A percentile compares a stretch with the other conserved stretches of the same genome.
Conservation (phyloP, 805 yeast species). For the Candida methanosorbosa region DNA sequence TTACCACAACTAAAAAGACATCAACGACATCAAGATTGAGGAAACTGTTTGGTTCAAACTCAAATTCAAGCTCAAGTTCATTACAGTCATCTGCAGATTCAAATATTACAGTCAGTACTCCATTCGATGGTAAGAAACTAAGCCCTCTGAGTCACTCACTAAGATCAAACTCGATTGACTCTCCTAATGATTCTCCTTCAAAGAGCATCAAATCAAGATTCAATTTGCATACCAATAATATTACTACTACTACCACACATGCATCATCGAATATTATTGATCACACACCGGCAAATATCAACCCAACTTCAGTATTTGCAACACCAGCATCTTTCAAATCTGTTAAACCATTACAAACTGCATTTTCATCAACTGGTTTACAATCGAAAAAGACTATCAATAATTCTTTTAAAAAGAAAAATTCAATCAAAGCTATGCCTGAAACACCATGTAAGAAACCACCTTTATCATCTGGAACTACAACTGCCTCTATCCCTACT, state of each 20-base stretch:
- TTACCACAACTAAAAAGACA: constrained; percentile 7
- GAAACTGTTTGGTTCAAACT: constrained; percentile 10
- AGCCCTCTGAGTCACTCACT: constrained; percentile 8
- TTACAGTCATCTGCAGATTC: neutral
- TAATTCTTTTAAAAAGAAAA: constrained; percentile 15
- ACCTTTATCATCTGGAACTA: constrained; percentile 8
- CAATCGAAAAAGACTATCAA: constrained; percentile 48
- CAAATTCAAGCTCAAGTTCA: neutral
- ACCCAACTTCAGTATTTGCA: constrained; percentile 18
- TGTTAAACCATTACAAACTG: constrained; percentile 80
- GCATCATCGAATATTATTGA: constrained; percentile 1
- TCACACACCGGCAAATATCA: neutral
- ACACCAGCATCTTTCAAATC: constrained; percentile 56
- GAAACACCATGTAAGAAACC: constrained; percentile 59
- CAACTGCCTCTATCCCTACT: constrained; percentile 4
- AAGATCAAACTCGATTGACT: neutral
- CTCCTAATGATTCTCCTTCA: constrained; percentile 14
- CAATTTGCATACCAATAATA: neutral
- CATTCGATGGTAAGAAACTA: constrained; percentile 11
- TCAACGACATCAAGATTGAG: constrained; percentile 16
- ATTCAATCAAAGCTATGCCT: constrained; percentile 33
- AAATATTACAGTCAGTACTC: constrained; percentile 5
- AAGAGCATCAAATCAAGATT: constrained; percentile 3
- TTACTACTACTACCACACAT: neutral
- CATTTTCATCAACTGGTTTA: constrained; percentile 69